Percentiles rank a stretch among this genome's conserved stretches.
Evolutionary conservation across 148 eudicot species (phyloP).

Genomic region (Chenopodium berlandieri): DNA sequence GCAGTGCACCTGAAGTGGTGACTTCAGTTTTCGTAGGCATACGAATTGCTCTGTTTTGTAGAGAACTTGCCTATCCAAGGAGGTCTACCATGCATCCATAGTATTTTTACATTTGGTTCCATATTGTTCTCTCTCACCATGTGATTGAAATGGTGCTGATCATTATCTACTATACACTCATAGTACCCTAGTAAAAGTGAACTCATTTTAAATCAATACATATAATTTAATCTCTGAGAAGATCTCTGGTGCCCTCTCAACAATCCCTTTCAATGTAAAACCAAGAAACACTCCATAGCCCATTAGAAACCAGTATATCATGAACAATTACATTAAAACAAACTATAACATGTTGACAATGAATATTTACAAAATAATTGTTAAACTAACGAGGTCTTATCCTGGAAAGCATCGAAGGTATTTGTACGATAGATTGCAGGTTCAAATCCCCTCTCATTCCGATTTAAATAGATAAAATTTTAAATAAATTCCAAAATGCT

Average conservation of each 20-base stretch:
- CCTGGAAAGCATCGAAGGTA: no score
- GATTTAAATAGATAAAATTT: no score
- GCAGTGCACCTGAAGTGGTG: slow-evolving; percentile 72
- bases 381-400: no score
- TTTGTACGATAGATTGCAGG: no score
- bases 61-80: slow-evolving; percentile 64
- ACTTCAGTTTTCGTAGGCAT: slow-evolving; percentile 75
- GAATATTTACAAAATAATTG: no score
- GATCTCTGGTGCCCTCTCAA: background rate
- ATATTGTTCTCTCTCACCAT: slow-evolving; percentile 48
- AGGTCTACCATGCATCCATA: slow-evolving; percentile 90
- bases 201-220: background rate
- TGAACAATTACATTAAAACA: background rate
- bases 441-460: no score
- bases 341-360: no score
- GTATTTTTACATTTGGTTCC: slow-evolving; percentile 62
- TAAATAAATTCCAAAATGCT: no score
- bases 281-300: background rate
- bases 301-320: slow-evolving; percentile 11
- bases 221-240: background rate
- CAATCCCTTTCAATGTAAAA: background rate
- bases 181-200: background rate
- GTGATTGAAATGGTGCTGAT: slow-evolving; percentile 40
- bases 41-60: slow-evolving; percentile 56
- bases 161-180: slow-evolving; percentile 41